Evolutionary conservation across 2,329 filamentous ascomycete species (phyloP), one percentile per base, ranked within the genome.

Genomic region (Curvularia spicifera): DNA sequence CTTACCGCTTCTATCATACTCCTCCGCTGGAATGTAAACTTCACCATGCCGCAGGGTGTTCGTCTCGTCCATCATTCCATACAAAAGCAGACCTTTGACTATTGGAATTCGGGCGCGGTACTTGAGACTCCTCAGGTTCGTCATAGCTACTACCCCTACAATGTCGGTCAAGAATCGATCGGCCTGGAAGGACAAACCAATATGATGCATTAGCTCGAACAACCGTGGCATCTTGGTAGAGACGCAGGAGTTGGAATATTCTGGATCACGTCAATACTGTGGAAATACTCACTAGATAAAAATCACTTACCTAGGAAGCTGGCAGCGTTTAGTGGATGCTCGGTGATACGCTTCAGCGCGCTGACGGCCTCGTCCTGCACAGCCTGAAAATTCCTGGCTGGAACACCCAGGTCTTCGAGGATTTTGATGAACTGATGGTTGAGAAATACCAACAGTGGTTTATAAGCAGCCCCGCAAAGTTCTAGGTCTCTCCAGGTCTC

Each of bases 341-440:
- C 77, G 0, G 88, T 88, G 46, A 89, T 85, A 10, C 76, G 75
- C 3, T 86, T 83, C 4, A 96, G 78, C 12, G 82, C 78, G 0
- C 82, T 64, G 3, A 95, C 77, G 28, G 88, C 88, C n/a, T 79
- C 78, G 0, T 80, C 78, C 72, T 95, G 91, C 1, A 91, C 76
- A 0, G 80, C 68, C 10, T 89, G 70, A 63, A 96, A 94, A 72
- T 85, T 89, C 0, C 76, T 55, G 1, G 78, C 69, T 0, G 80
- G 71, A 0, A 90, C 86, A 0, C 84, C 83, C 73, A 94, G 87
- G 64, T 96, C 92, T 69, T 96, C 92, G 0, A 96, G 75, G 5
- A 96, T 92, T 72, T 96, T 96, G 77, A 96, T 92, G 60, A 93
- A 81, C 64, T 91, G 91, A 0, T 89, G 87, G 68, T 96, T 96